phyloP scores from a whole-genome alignment of 805 yeast genomes.

The Blastobotrys mokoenaii region DNA sequence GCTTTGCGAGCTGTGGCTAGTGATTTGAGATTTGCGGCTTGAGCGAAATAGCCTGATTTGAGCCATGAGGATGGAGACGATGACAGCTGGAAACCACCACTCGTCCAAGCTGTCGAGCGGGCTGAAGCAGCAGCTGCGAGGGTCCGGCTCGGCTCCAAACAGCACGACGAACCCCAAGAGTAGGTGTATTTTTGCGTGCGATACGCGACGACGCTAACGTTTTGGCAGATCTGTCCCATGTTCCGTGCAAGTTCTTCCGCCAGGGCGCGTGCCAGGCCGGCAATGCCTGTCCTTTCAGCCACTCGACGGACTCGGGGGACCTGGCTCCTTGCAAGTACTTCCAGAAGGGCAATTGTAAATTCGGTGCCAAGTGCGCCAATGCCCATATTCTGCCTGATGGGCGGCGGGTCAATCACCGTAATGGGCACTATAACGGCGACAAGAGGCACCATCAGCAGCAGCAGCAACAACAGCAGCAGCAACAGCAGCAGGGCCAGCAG shows the following conservation, averaged over 20 bases:
- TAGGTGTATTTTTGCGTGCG: background rate
- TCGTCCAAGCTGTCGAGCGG: constrained; percentile 11
- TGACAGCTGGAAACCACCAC: background rate
- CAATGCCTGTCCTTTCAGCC: constrained; percentile 82
- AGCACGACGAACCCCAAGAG: constrained; percentile 6
- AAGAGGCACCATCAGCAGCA: background rate
- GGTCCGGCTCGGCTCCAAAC: constrained; percentile 5
- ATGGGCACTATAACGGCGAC: background rate
- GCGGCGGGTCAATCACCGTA: constrained; percentile 49
- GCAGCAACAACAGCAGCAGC: background rate
- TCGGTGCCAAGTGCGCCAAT: constrained; percentile 89
- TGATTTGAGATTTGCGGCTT: too few relatives aligned
- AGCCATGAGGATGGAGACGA: too few relatives aligned
- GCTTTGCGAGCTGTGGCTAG: too few relatives aligned
- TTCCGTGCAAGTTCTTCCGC: constrained; percentile 87
- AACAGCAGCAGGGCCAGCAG: background rate
- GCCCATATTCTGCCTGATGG: constrained; percentile 90
- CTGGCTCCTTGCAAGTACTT: constrained; percentile 79
- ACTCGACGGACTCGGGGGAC: constrained; percentile 49
- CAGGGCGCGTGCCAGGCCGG: constrained; percentile 98
- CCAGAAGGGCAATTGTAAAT: constrained; percentile 93
- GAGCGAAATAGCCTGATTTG: too few relatives aligned
- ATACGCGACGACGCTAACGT: too few relatives aligned
- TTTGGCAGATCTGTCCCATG: constrained; percentile 66
- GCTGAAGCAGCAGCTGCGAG: constrained; percentile 4